Evolutionary conservation across 139 green algal genomes (phyloP).

Genomic region (Tetradesmus obliquus): DNA sequence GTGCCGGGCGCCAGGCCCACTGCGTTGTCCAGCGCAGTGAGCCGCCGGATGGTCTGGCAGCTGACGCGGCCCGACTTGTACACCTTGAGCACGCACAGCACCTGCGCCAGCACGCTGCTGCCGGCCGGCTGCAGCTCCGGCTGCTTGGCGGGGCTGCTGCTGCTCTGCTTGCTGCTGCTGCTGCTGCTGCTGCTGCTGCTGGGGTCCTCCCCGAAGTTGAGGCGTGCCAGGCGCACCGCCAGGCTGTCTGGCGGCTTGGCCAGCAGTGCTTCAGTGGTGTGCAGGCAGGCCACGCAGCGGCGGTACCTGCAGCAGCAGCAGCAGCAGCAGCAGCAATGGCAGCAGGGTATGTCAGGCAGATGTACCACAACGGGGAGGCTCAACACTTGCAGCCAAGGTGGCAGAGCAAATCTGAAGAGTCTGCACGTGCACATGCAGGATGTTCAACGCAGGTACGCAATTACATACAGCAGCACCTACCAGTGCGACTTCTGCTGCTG

Average conservation of each 20-base stretch:
- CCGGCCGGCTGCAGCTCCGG: not conserved
- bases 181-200: not conserved
- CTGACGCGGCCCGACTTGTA: not conserved
- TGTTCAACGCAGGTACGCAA: no score
- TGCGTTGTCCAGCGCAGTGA: slow-evolving; percentile 46
- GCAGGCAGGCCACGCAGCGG: slow-evolving; percentile 55
- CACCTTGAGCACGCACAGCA: slow-evolving; percentile 45
- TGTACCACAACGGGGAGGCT: no score
- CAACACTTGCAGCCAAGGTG: no score
- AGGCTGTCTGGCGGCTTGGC: slow-evolving; percentile 18
- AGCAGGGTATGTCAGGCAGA: no score
- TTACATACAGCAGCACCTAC: no score
- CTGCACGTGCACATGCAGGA: no score
- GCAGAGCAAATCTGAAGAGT: no score
- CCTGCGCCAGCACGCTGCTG: slow-evolving; percentile 26
- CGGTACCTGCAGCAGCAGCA: slow-evolving; percentile 41
- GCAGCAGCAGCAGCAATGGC: not conserved
- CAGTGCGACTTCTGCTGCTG: not conserved
- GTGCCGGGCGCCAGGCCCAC: slow-evolving; percentile 49
- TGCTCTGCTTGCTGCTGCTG: not conserved
- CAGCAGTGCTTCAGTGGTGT: slow-evolving; percentile 49
- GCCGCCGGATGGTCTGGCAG: slow-evolving; percentile 47
- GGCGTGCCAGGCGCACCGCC: not conserved
- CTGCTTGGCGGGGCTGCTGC: not conserved
- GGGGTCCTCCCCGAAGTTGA: slow-evolving; percentile 4